Base-by-base conservation (phyloP, 2,329 filamentous ascomycete species). In the Epichloe typhina region DNA sequence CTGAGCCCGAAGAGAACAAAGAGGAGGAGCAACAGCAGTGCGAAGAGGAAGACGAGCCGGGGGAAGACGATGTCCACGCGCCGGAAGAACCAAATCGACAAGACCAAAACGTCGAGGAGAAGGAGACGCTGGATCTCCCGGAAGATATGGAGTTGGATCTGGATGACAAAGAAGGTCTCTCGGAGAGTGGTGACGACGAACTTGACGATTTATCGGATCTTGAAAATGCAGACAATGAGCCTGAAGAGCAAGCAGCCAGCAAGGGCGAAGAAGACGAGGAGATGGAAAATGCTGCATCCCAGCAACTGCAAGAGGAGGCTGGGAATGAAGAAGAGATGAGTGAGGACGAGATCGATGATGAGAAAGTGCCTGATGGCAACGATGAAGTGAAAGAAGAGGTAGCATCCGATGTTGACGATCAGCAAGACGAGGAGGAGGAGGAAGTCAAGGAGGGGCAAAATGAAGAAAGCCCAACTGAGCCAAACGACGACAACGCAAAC, bases 141-240 rank as follows among this genome's bases (percentile, higher is more conserved):
- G 89, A 95, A 41, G 88, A 95, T 56, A 84, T 96, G 74, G 83
- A 94, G 52, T 76, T 96, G 64, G 81, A 90, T 56, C 76, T 93
- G 50, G 84, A 91, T 56, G 84, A 86, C 31, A 72, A 78, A 31
- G 73, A 76, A 17, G 77, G 77, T 4, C 71, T 69, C 5, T 77
- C 77, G 5, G 76, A 74, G 13, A 74, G 74, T 38, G 78, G 82
- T 54, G 73, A 76, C 38, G 78, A 82, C 55, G 73, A 76, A 17
- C 63, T 84, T 46, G 77, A 82, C 51, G 72, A 80, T 50, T 66
- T 86, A 49, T 75, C 73, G 0, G 75, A 79, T 46, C 65, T 69
- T 41, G 73, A 77, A 49, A 73, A 78, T 17, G 65, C 74, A 54
- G 61, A 60, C 50, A 61, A 66, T 41, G 62, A 68, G 44, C 53